A percentile compares a stretch with the other conserved stretches of the same genome.
Evolutionary conservation across 2,329 filamentous ascomycete species (phyloP).

Genomic region (Monosporascus sp.): DNA sequence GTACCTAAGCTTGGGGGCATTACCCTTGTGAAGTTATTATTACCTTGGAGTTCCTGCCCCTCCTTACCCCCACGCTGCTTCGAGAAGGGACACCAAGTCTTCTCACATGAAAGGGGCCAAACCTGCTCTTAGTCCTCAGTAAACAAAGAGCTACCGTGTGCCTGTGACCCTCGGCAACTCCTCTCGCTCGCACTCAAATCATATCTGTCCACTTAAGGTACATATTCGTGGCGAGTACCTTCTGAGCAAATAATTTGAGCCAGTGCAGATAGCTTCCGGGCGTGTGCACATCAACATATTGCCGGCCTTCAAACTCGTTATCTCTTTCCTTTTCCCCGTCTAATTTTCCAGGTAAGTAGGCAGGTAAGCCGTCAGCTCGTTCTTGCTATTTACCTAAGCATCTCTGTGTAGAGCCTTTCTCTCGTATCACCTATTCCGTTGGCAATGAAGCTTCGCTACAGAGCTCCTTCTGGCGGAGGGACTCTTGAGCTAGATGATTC

Average conservation of each 20-base stretch:
- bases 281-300: too few relatives aligned
- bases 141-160: too few relatives aligned
- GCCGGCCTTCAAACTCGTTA: too few relatives aligned
- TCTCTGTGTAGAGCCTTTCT: background rate
- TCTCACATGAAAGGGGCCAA: too few relatives aligned
- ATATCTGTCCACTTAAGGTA: too few relatives aligned
- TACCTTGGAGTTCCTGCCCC: background rate
- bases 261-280: too few relatives aligned
- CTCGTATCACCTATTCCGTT: background rate
- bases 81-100: background rate
- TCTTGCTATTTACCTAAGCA: background rate
- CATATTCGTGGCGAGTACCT: too few relatives aligned
- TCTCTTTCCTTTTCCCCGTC: too few relatives aligned
- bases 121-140: too few relatives aligned
- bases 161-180: too few relatives aligned
- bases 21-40: background rate
- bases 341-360: background rate
- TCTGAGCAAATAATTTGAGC: too few relatives aligned
- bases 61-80: background rate
- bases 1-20: background rate
- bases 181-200: too few relatives aligned
- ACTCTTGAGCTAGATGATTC: slow-evolving; percentile 64
- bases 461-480: slow-evolving; percentile 68
- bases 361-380: background rate
- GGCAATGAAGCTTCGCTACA: slow-evolving; percentile 68